Conservation (phyloP, 2,329 filamentous ascomycete genomes). For the Endoconidiophora laricicola region DNA sequence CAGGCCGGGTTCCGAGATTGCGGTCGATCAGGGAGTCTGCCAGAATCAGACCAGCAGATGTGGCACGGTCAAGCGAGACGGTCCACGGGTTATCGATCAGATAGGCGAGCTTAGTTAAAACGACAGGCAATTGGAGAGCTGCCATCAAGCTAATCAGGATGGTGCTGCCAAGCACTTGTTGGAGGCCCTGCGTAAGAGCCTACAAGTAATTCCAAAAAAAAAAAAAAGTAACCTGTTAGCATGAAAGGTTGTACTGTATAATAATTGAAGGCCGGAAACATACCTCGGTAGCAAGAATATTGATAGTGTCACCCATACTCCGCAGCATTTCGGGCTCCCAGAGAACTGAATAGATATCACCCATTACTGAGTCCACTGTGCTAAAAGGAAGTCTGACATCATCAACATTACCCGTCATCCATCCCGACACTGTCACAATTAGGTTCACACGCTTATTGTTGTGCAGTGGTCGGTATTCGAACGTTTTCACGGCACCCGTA, state of each 20-base stretch:
- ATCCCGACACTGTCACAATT: conserved; percentile 86
- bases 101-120: conserved; percentile 85
- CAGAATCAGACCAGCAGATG: conserved; percentile 74
- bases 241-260: not conserved
- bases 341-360: conserved; percentile 87
- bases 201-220: conserved; percentile 19
- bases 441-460: conserved; percentile 97
- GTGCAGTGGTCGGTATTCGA: conserved; percentile 89
- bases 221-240: conserved; percentile 15
- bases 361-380: conserved; percentile 95
- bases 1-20: conserved; percentile 75
- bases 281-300: conserved; percentile 93
- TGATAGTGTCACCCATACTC: conserved; percentile 97
- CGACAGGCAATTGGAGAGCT: conserved; percentile 76
- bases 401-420: conserved; percentile 97
- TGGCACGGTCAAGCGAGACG: conserved; percentile 84
- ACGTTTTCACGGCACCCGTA: conserved; percentile 85
- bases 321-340: conserved; percentile 98
- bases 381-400: conserved; percentile 91
- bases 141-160: conserved; percentile 83
- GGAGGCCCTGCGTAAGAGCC: conserved; percentile 89
- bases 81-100: conserved; percentile 98
- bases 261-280: conserved; percentile 22
- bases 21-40: conserved; percentile 87
- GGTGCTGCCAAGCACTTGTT: conserved; percentile 85